These are phyloP conservation scores for Pestalotiopsis sp. DNA, from an alignment of 2,329 filamentous ascomycete genomes.

Conservation along the genomic window DNA sequence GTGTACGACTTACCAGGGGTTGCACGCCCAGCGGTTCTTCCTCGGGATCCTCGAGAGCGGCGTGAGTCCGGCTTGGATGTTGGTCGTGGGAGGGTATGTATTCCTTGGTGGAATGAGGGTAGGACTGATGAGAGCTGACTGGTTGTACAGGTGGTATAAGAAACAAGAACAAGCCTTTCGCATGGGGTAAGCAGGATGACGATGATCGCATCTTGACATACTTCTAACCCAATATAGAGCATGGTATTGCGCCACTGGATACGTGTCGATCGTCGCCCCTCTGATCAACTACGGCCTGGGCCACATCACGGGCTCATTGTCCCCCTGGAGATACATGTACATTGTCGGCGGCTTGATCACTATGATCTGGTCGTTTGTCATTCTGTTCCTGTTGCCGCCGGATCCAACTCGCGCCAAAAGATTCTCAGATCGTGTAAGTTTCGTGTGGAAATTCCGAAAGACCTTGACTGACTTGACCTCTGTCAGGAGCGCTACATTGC, in stretches of 20 bases:
- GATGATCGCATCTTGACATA: not conserved
- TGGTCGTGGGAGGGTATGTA: not conserved
- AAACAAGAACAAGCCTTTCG: conserved; percentile 1
- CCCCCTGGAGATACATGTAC: conserved; percentile 36
- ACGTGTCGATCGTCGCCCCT: conserved; percentile 25
- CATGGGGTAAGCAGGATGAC: not conserved
- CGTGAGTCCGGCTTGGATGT: conserved; percentile 18
- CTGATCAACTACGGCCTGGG: conserved; percentile 35
- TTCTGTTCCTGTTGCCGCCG: not conserved
- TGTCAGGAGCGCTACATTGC: conserved; percentile 15
- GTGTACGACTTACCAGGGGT: conserved; percentile 30
- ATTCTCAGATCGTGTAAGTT: conserved; percentile 10
- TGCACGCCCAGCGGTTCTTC: conserved; percentile 36
- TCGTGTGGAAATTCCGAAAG: not conserved
- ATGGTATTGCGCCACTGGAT: not conserved
- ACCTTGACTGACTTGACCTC: not conserved
- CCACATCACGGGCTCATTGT: conserved; percentile 26
- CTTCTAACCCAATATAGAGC: not conserved
- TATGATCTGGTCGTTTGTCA: conserved; percentile 15
- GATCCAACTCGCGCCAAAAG: conserved; percentile 7
- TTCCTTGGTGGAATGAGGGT: not conserved
- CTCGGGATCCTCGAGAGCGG: conserved; percentile 36
- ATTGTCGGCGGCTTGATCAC: conserved; percentile 34
- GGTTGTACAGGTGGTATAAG: not conserved
- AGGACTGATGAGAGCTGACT: not conserved